phyloP scores from a whole-genome alignment of 2,329 filamentous ascomycete species.

The Alternaria longipes region DNA sequence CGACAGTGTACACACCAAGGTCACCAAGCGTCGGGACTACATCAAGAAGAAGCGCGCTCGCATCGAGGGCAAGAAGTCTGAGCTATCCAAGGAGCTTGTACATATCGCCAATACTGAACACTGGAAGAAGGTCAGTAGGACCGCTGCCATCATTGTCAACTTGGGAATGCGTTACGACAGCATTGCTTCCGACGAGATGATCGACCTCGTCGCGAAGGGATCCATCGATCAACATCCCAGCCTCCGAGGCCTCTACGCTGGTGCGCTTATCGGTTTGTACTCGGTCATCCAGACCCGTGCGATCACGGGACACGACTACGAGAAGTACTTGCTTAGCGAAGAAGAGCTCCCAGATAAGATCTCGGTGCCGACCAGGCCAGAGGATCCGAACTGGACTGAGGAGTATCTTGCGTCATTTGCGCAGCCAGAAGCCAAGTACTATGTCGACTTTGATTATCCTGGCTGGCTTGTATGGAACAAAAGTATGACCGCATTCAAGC shows the following conservation, averaged over 20 bases:
- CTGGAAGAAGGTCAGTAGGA: conserved; percentile 94
- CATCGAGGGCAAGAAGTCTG: conserved; percentile 85
- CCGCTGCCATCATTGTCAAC: conserved; percentile 89
- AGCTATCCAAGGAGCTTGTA: conserved; percentile 82
- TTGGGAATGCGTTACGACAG: conserved; percentile 91
- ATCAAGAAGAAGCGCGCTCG: conserved; percentile 77
- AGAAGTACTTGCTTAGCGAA: conserved; percentile 83
- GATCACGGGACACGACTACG: conserved; percentile 84
- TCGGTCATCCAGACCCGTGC: conserved; percentile 88
- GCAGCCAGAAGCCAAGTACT: conserved; percentile 81
- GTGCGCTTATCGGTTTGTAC: conserved; percentile 78
- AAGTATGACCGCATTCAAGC: conserved; percentile 79
- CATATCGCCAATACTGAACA: conserved; percentile 80
- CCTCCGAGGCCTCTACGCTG: conserved; percentile 80
- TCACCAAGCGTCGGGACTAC: conserved; percentile 74
- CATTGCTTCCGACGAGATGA: conserved; percentile 80
- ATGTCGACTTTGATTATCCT: conserved; percentile 89
- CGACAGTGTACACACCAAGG: conserved; percentile 67
- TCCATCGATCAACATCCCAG: conserved; percentile 91
- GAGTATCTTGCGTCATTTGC: conserved; percentile 82
- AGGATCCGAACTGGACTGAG: conserved; percentile 80
- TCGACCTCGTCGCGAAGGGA: conserved; percentile 82
- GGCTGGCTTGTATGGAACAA: conserved; percentile 98
- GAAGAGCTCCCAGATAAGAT: conserved; percentile 82
- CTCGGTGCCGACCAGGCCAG: conserved; percentile 71